These are phyloP conservation scores for Balakata baccata DNA, from an alignment of 345 rosid genomes.

Conservation along the genomic window DNA sequence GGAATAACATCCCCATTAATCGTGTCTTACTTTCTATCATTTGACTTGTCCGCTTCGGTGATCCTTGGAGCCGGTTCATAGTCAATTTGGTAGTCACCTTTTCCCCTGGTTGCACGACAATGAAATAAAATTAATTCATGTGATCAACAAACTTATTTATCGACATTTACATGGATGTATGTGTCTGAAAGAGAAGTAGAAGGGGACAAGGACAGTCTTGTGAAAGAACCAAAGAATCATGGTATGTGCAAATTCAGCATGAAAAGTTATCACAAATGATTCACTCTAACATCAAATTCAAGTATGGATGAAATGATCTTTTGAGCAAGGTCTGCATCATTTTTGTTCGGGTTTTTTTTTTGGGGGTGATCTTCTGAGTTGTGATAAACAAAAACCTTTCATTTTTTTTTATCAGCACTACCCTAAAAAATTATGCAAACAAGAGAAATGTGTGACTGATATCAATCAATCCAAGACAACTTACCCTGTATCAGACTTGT, in stretches of 20 bases:
- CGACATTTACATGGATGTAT: background rate
- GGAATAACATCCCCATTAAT: background rate
- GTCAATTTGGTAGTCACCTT: conserved; percentile 92
- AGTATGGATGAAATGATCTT: background rate
- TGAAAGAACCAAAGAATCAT: background rate
- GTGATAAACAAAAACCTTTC: background rate
- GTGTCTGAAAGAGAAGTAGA: background rate
- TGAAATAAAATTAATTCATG: conserved; percentile 14
- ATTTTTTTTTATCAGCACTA: background rate
- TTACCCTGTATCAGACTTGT: conserved; percentile 78
- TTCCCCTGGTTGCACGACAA: conserved; percentile 51
- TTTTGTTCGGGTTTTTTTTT: background rate
- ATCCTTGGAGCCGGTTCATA: conserved; percentile 86
- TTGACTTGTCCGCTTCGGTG: conserved; percentile 84
- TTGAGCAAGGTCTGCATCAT: background rate
- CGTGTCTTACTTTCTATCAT: conserved; percentile 73
- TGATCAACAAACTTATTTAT: background rate
- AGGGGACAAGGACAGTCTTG: background rate
- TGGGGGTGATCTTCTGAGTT: background rate
- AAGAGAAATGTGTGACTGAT: background rate
- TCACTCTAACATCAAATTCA: background rate
- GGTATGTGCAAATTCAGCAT: background rate
- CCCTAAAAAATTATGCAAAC: background rate
- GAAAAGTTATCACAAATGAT: background rate
- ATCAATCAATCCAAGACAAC: background rate